Evolutionary conservation across 768 basidiomycete genomes (phyloP).

Genomic region (Xerocomellus amylosporus): DNA sequence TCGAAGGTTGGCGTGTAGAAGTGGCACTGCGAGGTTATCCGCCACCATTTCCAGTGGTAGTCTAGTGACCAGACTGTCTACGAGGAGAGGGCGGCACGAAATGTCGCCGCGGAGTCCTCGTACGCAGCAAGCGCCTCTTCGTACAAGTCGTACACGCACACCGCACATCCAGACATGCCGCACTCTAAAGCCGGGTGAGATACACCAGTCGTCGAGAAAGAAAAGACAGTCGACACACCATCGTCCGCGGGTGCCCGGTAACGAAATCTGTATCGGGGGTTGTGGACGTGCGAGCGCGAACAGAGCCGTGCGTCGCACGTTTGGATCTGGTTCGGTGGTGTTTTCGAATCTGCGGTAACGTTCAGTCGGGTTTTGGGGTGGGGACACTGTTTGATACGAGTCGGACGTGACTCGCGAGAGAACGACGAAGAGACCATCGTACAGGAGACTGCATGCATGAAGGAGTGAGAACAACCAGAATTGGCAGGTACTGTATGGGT

Average conservation of each 20-base stretch:
- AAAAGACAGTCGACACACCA: slow-evolving; percentile 24
- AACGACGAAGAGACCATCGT: slow-evolving; percentile 4
- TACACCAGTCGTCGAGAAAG: neutral
- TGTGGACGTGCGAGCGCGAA: neutral
- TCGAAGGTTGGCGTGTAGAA: slow-evolving; percentile 5
- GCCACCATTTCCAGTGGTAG: too few species aligned
- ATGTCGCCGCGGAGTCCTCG: slow-evolving; percentile 46
- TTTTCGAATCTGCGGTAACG: slow-evolving; percentile 58
- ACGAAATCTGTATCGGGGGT: slow-evolving; percentile 23
- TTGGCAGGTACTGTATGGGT: too few species aligned
- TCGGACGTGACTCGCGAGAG: slow-evolving; percentile 1
- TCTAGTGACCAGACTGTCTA: too few species aligned
- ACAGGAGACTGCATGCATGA: slow-evolving; percentile 20
- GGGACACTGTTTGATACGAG: neutral
- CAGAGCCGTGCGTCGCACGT: slow-evolving; percentile 31
- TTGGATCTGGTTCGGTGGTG: slow-evolving; percentile 45
- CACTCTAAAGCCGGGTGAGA: slow-evolving; percentile 56
- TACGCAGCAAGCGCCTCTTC: slow-evolving; percentile 69
- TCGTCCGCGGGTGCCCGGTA: slow-evolving; percentile 57
- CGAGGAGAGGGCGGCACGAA: slow-evolving; percentile 53
- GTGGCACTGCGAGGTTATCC: neutral
- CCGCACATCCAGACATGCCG: slow-evolving; percentile 91
- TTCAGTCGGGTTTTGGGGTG: slow-evolving; percentile 46
- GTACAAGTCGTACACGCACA: slow-evolving; percentile 91
- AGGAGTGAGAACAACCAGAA: too few species aligned